Base-by-base conservation (phyloP, 352 stramenopile species). In the Phytophthora parvispora region DNA sequence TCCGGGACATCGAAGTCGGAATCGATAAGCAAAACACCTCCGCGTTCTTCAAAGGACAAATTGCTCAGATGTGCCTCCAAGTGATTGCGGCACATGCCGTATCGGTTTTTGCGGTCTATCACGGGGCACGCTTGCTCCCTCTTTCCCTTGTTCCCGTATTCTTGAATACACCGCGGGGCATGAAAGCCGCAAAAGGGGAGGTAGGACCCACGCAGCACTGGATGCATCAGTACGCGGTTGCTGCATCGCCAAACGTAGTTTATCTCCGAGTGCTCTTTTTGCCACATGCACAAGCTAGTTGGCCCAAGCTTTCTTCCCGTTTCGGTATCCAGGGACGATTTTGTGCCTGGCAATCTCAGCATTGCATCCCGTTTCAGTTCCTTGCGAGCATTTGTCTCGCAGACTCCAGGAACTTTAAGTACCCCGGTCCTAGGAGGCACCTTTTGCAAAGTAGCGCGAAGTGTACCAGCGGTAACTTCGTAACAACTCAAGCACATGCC, bases 81-180 rank as follows among this genome's bases (percentile, higher is more conserved):
- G 50, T 93, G 87, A 60, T 93, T 91, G 22, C 83, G 80, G 25
- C 87, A 94, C 66, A 94, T 75, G 0, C 87, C 87, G 69, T 91
- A 90, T 1, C 52, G 36, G 42, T 92, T 94, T 24, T 78, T 75
- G 9, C 75, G 80, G 8, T 87, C 78, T 13, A 94, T 87, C 0
- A 62, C 3, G 5, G 81, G 74, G 50, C 87, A 94, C 10, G 25
- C 1, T 50, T 62, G 64, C 24, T 58, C 63, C 31, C 71, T 81
- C 22, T 67, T 78, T 24, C 67, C 64, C 32, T 82, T 81, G 38
- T 65, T 83, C 7, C 80, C 80, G 34, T 90, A 91, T 56, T 88
- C 76, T 49, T 86, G 75, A 43, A 93, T 82, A 40, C 87, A 95
- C n/a, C 77, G 64, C 2, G 77, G 62, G 3, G 74, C 59, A 49